Percentiles rank a stretch among this genome's conserved stretches.
phyloP scores from a whole-genome alignment of 495 filamentous ascomycete genomes.

The Neurospora pannonica region DNA sequence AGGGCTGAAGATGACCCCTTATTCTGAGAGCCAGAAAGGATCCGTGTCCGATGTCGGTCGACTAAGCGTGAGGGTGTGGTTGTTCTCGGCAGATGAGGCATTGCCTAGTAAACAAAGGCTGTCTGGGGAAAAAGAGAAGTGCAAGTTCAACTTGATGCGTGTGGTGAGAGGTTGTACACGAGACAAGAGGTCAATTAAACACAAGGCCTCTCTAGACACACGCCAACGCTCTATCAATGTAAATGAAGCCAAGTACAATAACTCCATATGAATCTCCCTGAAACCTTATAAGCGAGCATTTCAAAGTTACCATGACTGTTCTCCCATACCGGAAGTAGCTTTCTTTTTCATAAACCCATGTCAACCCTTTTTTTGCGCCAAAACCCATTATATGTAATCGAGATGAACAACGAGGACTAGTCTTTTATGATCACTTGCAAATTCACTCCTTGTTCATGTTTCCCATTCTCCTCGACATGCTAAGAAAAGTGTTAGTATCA shows the following conservation, averaged over 20 bases:
- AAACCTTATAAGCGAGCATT: not conserved
- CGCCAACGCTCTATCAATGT: not conserved
- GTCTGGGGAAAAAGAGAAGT: not conserved
- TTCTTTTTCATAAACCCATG: not conserved
- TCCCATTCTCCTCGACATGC: slow-evolving; percentile 42
- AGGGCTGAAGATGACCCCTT: not conserved
- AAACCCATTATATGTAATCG: not conserved
- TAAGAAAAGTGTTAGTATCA: slow-evolving; percentile 20
- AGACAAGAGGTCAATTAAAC: not conserved
- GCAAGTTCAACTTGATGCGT: not conserved
- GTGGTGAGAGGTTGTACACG: not conserved
- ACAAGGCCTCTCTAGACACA: not conserved
- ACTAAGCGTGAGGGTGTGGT: not conserved
- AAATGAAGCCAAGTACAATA: not conserved
- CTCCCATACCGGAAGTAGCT: not conserved
- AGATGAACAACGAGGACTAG: not conserved
- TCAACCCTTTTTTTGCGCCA: not conserved
- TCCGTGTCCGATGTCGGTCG: not conserved
- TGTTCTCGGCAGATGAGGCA: not conserved
- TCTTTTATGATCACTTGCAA: too few relatives aligned
- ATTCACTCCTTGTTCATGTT: slow-evolving; percentile 16
- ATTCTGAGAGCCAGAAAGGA: not conserved
- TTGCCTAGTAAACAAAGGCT: not conserved
- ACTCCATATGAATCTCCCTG: not conserved
- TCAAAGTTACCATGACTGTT: not conserved